Evolutionary conservation across 75 land plant genomes (phyloP).

Genomic region (Adiantum capillusveneris): DNA sequence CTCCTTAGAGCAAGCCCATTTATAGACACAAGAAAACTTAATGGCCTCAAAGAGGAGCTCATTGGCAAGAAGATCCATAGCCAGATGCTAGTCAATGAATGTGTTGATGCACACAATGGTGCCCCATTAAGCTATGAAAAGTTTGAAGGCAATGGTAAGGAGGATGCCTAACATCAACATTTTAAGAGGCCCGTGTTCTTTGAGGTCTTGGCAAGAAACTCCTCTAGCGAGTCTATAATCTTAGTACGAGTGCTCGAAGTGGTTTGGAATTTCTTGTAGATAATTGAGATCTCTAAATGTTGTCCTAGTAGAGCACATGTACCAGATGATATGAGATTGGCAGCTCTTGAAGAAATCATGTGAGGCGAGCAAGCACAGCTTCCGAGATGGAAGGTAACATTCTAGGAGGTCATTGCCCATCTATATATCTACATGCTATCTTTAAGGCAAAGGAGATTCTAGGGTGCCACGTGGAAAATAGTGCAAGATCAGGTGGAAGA

Average conservation of each 20-base stretch:
- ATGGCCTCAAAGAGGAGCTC: constrained; percentile 95
- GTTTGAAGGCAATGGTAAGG: constrained; percentile 90
- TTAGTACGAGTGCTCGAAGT: background rate
- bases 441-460: no score
- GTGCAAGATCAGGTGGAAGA: no score
- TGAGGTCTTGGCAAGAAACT: constrained; percentile 72
- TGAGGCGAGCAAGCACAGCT: no score
- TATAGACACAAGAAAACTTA: constrained; percentile 84
- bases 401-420: no score
- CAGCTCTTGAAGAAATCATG: no score
- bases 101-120: constrained; percentile 94
- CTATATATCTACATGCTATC: no score
- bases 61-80: constrained; percentile 91
- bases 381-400: no score
- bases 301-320: no score
- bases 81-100: constrained; percentile 94
- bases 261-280: no score
- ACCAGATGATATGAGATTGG: no score
- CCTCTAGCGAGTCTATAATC: constrained; percentile 34
- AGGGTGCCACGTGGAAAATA: no score
- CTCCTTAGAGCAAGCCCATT: constrained; percentile 99
- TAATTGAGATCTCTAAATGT: no score
- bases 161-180: constrained; percentile 67
- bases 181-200: constrained; percentile 60
- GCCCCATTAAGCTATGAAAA: constrained; percentile 89